phyloP scores from a whole-genome alignment of 345 rosid genomes.

The Isatis tinctoria region DNA sequence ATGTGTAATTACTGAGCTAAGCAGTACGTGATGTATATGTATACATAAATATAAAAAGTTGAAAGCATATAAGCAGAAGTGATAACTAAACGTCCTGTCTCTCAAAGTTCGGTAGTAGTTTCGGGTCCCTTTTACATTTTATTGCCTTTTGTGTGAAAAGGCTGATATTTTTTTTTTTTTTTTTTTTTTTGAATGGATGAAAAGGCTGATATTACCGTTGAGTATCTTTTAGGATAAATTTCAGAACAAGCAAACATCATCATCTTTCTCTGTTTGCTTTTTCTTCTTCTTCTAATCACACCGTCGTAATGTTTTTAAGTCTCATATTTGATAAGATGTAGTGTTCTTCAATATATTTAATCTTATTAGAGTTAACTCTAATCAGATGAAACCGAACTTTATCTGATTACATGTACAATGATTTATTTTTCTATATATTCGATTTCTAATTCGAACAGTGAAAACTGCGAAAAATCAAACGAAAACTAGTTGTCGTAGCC shows the following conservation, averaged over 20 bases:
- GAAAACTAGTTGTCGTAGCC: too few species aligned
- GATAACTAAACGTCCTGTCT: slow-evolving; percentile 3
- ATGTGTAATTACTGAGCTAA: slow-evolving; percentile 15
- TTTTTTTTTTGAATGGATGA: background rate
- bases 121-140: slow-evolving; percentile 4
- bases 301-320: background rate
- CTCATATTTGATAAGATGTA: background rate
- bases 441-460: too few species aligned
- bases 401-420: too few species aligned
- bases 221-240: background rate
- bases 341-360: too few species aligned
- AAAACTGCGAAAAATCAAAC: too few species aligned
- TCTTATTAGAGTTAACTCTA: too few species aligned
- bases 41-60: slow-evolving; percentile 6
- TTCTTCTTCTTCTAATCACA: too few species aligned
- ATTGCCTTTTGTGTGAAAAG: background rate
- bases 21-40: slow-evolving; percentile 23
- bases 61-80: background rate
- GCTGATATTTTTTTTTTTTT: background rate
- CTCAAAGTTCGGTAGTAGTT: slow-evolving; percentile 21
- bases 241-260: background rate
- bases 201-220: background rate
- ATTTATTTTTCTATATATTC: too few species aligned
- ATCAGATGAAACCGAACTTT: too few species aligned
- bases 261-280: background rate